Evolutionary conservation across 2,329 filamentous ascomycete genomes (phyloP).

Genomic region (Fusarium kyushuense): DNA sequence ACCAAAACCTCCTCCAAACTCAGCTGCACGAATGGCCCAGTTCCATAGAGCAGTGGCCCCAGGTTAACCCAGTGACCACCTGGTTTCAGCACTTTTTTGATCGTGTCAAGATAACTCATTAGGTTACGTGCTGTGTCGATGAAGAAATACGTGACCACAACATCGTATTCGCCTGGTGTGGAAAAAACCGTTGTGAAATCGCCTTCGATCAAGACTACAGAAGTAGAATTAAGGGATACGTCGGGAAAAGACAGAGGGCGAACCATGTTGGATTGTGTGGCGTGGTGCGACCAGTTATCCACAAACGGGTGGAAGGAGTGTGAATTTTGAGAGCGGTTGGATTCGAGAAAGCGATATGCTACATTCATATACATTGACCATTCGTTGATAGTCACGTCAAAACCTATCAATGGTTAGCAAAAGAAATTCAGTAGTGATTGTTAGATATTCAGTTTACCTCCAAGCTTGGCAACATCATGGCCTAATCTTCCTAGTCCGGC

Average conservation of each 20-base stretch:
- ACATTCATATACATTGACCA: conserved; percentile 70
- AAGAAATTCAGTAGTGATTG: rapidly evolving
- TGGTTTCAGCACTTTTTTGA: conserved; percentile 58
- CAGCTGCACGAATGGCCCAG: conserved; percentile 65
- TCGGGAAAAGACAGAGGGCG: conserved; percentile 62
- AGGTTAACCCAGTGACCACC: conserved; percentile 69
- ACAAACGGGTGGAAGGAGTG: conserved; percentile 63
- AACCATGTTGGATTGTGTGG: conserved; percentile 60
- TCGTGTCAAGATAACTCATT: conserved; percentile 66
- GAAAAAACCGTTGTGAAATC: conserved; percentile 64
- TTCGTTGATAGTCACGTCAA: conserved; percentile 67
- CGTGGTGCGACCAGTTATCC: conserved; percentile 69
- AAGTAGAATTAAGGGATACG: conserved; percentile 48
- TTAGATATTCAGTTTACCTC: conserved; percentile 44
- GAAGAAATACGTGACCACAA: conserved; percentile 69
- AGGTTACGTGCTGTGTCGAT: conserved; percentile 71
- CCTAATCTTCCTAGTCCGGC: conserved; percentile 65
- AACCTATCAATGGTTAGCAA: conserved; percentile 48
- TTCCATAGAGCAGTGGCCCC: conserved; percentile 67
- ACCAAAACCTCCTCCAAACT: conserved; percentile 65
- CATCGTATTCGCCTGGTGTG: conserved; percentile 56
- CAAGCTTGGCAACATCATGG: conserved; percentile 61
- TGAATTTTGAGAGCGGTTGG: conserved; percentile 41
- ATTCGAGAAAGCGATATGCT: conserved; percentile 63
- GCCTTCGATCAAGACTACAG: conserved; percentile 64